Evolutionary conservation across 306 rosid species (phyloP).

Genomic region (Trifolium subterraneum): DNA sequence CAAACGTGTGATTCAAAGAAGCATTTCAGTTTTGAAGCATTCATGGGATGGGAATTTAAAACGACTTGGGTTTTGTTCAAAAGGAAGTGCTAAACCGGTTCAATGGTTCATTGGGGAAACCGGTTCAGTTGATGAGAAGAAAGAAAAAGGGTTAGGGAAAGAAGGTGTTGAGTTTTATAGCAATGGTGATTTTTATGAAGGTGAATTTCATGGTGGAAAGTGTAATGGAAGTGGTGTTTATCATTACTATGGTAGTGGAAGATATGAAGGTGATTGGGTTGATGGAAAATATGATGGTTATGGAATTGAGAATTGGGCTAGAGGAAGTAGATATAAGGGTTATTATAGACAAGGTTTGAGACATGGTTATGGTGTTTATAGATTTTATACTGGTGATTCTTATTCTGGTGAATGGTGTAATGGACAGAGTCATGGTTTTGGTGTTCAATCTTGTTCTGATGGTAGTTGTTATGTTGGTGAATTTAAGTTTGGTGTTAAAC

Average conservation of each 20-base stretch:
- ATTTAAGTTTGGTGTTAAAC: conserved; percentile 89
- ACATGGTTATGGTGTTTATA: conserved; percentile 88
- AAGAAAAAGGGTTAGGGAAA: conserved; percentile 40
- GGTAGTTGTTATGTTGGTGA: conserved; percentile 84
- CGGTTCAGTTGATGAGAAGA: neutral
- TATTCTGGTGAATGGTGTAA: conserved; percentile 92
- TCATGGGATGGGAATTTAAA: conserved; percentile 57
- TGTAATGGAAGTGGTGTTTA: conserved; percentile 95
- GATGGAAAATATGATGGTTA: conserved; percentile 92
- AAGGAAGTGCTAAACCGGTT: conserved; percentile 57
- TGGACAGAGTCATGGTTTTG: conserved; percentile 96
- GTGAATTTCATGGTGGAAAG: conserved; percentile 84
- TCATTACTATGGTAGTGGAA: conserved; percentile 80
- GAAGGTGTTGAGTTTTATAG: conserved; percentile 97
- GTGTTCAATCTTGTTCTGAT: conserved; percentile 91
- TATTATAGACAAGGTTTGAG: conserved; percentile 83
- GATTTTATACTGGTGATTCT: conserved; percentile 88
- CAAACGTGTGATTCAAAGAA: conserved; percentile 60
- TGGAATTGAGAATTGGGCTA: conserved; percentile 96
- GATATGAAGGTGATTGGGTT: conserved; percentile 96
- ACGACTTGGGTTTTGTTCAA: conserved; percentile 52
- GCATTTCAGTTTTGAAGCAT: conserved; percentile 57
- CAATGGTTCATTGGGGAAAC: conserved; percentile 83
- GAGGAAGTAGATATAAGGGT: conserved; percentile 86
- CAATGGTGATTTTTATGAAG: conserved; percentile 96